phyloP scores from a whole-genome alignment of 2,329 filamentous ascomycete species.

The Geosmithia morbida region DNA sequence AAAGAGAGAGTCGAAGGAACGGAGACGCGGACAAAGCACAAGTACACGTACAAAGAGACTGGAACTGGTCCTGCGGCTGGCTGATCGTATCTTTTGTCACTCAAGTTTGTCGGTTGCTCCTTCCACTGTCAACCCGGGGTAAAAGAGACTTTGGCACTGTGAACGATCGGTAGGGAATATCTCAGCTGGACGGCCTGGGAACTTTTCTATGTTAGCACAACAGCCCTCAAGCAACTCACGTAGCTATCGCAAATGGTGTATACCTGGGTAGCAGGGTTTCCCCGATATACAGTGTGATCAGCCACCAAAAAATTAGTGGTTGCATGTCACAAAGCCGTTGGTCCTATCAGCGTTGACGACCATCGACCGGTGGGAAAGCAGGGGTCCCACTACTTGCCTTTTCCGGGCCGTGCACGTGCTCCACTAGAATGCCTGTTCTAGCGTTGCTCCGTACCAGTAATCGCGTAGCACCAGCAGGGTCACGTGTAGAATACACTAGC shows the following conservation, averaged over 20 bases:
- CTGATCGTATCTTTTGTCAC: slow-evolving; percentile 1
- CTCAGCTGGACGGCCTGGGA: neutral
- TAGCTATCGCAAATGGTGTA: neutral
- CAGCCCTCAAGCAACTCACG: neutral
- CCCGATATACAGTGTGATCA: neutral
- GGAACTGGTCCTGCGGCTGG: slow-evolving; percentile 1
- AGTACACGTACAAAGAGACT: neutral
- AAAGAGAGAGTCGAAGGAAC: slow-evolving; percentile 7
- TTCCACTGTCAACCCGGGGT: slow-evolving; percentile 3
- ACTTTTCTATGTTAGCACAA: neutral
- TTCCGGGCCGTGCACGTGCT: slow-evolving; percentile 1
- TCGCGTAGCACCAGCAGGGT: neutral
- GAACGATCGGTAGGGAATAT: neutral
- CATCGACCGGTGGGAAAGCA: neutral
- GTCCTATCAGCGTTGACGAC: neutral
- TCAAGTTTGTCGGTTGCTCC: slow-evolving; percentile 1
- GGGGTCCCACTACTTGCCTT: slow-evolving; percentile 1
- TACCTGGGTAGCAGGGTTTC: neutral
- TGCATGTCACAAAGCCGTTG: neutral
- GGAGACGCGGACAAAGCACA: neutral
- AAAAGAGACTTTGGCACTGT: slow-evolving; percentile 2
- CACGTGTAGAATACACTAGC: neutral
- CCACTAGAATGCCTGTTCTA: neutral
- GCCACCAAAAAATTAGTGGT: neutral
- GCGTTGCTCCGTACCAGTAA: neutral